phyloP scores from a whole-genome alignment of 495 filamentous ascomycete species.

The Symbiotaphrina buchneri region DNA sequence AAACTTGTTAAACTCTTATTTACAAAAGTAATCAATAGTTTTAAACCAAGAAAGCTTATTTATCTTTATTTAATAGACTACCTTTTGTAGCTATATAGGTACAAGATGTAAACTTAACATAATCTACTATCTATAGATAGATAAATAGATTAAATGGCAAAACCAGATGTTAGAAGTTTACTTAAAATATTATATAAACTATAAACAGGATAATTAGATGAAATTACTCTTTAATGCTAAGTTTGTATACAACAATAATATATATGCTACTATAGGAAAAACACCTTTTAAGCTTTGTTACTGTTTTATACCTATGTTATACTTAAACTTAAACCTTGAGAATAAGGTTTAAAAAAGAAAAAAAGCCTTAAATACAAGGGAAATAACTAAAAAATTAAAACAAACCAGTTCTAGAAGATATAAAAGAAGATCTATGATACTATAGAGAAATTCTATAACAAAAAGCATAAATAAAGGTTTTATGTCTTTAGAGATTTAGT shows the following conservation, averaged over 20 bases:
- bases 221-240: conserved; percentile 6
- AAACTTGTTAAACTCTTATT: conserved; percentile 3
- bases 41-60: conserved; percentile 5
- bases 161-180: conserved; percentile 6
- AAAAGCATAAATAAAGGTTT: not conserved
- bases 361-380: not conserved
- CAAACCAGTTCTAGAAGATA: not conserved
- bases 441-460: not conserved
- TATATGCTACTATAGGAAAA: not conserved
- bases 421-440: not conserved
- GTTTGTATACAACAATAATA: conserved; percentile 9
- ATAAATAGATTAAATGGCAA: conserved; percentile 5
- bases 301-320: not conserved
- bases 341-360: no score
- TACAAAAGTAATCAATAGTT: conserved; percentile 2
- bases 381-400: not conserved
- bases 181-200: conserved; percentile 1
- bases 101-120: not conserved
- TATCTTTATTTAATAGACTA: conserved; percentile 5
- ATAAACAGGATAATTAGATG: conserved; percentile 7
- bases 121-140: conserved; percentile 5
- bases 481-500: not conserved
- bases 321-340: not conserved
- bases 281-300: not conserved
- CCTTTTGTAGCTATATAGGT: not conserved